phyloP scores from a whole-genome alignment of 495 filamentous ascomycete genomes.

The Venustampulla echinocandica region DNA sequence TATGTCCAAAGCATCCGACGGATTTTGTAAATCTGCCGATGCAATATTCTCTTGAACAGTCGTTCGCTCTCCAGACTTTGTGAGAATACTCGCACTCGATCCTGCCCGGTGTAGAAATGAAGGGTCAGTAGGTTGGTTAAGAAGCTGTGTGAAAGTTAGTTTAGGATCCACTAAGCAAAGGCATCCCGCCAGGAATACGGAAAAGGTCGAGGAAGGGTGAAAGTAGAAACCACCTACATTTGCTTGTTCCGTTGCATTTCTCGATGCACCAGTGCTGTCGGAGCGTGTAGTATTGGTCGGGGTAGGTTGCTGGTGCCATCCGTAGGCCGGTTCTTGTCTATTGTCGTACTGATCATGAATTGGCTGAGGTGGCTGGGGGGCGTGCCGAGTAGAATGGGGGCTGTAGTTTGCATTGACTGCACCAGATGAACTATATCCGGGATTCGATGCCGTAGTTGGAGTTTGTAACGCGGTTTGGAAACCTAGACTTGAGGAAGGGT shows the following conservation, averaged over 20 bases:
- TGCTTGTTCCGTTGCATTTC: slow-evolving; percentile 17
- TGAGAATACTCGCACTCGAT: slow-evolving; percentile 11
- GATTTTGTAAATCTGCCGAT: slow-evolving; percentile 36
- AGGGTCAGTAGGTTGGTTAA: slow-evolving; percentile 2
- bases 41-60: slow-evolving; percentile 23
- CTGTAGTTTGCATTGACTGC: slow-evolving; percentile 12
- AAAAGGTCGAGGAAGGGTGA: too few relatives aligned
- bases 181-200: too few relatives aligned
- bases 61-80: slow-evolving; percentile 7
- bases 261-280: slow-evolving; percentile 13
- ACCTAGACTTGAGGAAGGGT: background rate
- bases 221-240: slow-evolving; percentile 17
- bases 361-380: slow-evolving; percentile 1
- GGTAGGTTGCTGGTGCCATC: slow-evolving; percentile 10
- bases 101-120: slow-evolving; percentile 6
- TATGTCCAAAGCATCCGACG: slow-evolving; percentile 38
- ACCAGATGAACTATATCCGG: background rate
- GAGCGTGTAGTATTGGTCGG: slow-evolving; percentile 11
- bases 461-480: background rate
- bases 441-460: background rate
- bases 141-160: slow-evolving; percentile 9
- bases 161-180: background rate
- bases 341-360: slow-evolving; percentile 11
- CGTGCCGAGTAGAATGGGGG: background rate
- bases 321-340: slow-evolving; percentile 8